A percentile compares a stretch with the other conserved stretches of the same genome.
Evolutionary conservation across 805 yeast species (phyloP).

Genomic region (Pichia nanzhaoensis): DNA sequence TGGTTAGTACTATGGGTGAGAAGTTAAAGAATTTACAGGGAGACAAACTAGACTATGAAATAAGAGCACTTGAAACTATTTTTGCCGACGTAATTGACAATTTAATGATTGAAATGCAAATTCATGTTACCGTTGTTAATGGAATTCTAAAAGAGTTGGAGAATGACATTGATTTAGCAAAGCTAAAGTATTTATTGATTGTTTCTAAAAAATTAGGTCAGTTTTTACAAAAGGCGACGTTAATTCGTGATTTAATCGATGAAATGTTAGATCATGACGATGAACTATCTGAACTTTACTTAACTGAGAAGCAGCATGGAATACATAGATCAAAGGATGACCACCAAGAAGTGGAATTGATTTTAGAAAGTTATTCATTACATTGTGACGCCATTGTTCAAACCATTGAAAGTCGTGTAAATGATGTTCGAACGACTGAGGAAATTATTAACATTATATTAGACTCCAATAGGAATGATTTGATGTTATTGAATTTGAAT

Average conservation of each 20-base stretch:
- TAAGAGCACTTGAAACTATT: conserved; percentile 84
- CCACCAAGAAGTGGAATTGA: conserved; percentile 83
- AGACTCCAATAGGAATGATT: conserved; percentile 89
- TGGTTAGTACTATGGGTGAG: conserved; percentile 36
- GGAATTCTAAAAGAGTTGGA: conserved; percentile 76
- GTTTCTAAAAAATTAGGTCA: conserved; percentile 81
- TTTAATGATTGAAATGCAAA: conserved; percentile 79
- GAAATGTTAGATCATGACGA: conserved; percentile 86
- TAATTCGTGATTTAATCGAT: conserved; percentile 78
- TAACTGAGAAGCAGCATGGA: conserved; percentile 52
- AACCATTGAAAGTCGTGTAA: conserved; percentile 64
- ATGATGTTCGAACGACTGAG: conserved; percentile 88
- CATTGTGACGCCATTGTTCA: conserved; percentile 94
- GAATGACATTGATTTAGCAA: conserved; percentile 70
- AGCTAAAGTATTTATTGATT: conserved; percentile 68
- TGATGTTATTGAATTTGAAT: conserved; percentile 80
- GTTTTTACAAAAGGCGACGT: conserved; percentile 74
- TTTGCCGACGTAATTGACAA: conserved; percentile 74
- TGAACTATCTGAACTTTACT: conserved; percentile 71
- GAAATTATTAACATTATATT: conserved; percentile 89
- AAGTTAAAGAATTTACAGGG: conserved; percentile 32
- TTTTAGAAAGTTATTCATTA: conserved; percentile 83
- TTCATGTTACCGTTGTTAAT: conserved; percentile 67
- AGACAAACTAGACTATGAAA: conserved; percentile 67
- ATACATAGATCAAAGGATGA: conserved; percentile 46